A percentile compares a stretch with the other conserved stretches of the same genome.
Evolutionary conservation across 306 rosid species (phyloP).

Genomic region (Fragaria vesca): DNA sequence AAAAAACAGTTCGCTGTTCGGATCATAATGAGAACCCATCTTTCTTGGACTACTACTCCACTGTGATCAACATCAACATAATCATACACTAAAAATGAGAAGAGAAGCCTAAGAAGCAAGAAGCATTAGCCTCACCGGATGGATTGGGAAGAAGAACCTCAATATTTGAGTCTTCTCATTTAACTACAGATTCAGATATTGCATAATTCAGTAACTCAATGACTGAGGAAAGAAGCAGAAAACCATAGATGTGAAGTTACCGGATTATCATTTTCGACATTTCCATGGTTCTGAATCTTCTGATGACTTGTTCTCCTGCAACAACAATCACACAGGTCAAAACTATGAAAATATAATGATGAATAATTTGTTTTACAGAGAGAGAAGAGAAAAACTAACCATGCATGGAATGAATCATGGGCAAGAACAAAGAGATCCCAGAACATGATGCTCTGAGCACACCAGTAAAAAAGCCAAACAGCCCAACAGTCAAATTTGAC

Average conservation of each 20-base stretch:
- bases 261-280: slow-evolving; percentile 90
- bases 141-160: slow-evolving; percentile 78
- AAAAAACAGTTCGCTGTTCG: slow-evolving; percentile 67
- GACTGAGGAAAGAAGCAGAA: background rate
- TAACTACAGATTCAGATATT: slow-evolving; percentile 53
- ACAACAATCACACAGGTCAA: background rate
- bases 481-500: slow-evolving; percentile 71
- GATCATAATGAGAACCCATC: slow-evolving; percentile 83
- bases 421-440: slow-evolving; percentile 99
- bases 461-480: slow-evolving; percentile 96
- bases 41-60: slow-evolving; percentile 93
- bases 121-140: slow-evolving; percentile 61
- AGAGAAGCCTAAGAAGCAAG: background rate
- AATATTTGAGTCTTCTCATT: slow-evolving; percentile 54
- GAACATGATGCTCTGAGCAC: slow-evolving; percentile 98
- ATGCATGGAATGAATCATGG: slow-evolving; percentile 97
- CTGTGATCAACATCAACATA: slow-evolving; percentile 46
- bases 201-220: slow-evolving; percentile 12
- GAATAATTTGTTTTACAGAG: background rate
- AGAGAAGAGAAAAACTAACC: slow-evolving; percentile 41
- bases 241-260: slow-evolving; percentile 37
- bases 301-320: slow-evolving; percentile 96
- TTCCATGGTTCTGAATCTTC: slow-evolving; percentile 63
- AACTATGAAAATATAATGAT: background rate
- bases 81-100: background rate